These are phyloP conservation scores for Nyssa sinensis DNA, from an alignment of 148 eudicot species.

Conservation along the genomic window DNA sequence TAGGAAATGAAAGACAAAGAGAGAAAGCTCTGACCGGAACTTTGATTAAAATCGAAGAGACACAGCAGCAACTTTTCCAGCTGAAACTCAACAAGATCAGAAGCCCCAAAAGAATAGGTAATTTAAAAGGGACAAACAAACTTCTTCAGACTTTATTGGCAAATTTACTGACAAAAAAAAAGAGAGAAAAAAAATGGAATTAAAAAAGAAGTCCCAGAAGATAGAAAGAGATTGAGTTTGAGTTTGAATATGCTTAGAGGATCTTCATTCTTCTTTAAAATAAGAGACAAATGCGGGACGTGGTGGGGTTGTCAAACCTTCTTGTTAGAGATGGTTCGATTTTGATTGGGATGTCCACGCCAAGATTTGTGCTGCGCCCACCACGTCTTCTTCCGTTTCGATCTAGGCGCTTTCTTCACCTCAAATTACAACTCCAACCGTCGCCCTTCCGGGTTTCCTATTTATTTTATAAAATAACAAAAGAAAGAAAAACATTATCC, in stretches of 20 bases:
- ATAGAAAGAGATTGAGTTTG: background rate
- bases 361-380: constrained; percentile 21
- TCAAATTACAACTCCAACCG: too few relatives aligned
- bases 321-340: background rate
- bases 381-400: too few relatives aligned
- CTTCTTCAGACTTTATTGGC: background rate
- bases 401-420: too few relatives aligned
- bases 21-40: background rate
- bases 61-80: background rate
- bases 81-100: background rate
- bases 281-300: background rate
- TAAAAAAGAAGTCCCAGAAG: background rate
- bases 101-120: background rate
- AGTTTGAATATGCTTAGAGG: too few relatives aligned
- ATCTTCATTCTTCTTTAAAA: background rate
- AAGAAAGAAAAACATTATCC: too few relatives aligned
- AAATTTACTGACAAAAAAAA: background rate
- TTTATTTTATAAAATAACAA: too few relatives aligned
- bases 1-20: background rate
- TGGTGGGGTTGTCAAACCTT: background rate
- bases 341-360: background rate
- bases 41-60: background rate
- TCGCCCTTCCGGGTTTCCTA: too few relatives aligned
- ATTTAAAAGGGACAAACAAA: background rate
- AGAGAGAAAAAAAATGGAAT: background rate